Evolutionary conservation across 805 yeast genomes (phyloP).

Genomic region (Starmerella cellae): DNA sequence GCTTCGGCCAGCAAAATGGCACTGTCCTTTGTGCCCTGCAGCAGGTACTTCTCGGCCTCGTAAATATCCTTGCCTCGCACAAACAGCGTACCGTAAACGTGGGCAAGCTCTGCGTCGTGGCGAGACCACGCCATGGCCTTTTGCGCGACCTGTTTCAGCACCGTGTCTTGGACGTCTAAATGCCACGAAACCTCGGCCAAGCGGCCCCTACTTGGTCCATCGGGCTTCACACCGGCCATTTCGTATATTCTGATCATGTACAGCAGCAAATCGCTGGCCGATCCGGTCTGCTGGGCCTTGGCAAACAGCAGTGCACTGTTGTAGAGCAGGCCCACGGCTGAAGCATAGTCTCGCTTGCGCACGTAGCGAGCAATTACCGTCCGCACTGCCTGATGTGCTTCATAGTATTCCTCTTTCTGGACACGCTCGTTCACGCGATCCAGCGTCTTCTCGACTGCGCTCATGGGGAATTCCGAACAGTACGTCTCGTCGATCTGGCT

Average conservation of each 20-base stretch:
- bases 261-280: slow-evolving; percentile 62
- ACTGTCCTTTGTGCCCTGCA: slow-evolving; percentile 48
- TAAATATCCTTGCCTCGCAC: slow-evolving; percentile 36
- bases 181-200: slow-evolving; percentile 33
- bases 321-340: slow-evolving; percentile 61
- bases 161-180: slow-evolving; percentile 42
- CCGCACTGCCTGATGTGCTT: slow-evolving; percentile 89
- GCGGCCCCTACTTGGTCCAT: slow-evolving; percentile 35
- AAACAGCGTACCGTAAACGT: slow-evolving; percentile 56
- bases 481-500: no score
- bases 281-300: slow-evolving; percentile 59
- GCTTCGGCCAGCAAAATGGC: slow-evolving; percentile 36
- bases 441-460: slow-evolving; percentile 20
- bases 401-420: slow-evolving; percentile 66
- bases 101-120: slow-evolving; percentile 58
- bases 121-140: slow-evolving; percentile 53
- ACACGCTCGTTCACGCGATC: slow-evolving; percentile 32
- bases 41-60: slow-evolving; percentile 60
- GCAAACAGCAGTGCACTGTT: slow-evolving; percentile 59
- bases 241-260: slow-evolving; percentile 62
- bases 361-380: slow-evolving; percentile 80
- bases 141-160: slow-evolving; percentile 52
- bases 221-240: slow-evolving; percentile 34
- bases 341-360: slow-evolving; percentile 47
- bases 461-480: no score